Evolutionary conservation across 345 rosid species (phyloP), one percentile per base, ranked within the genome.

Genomic region (Pseudoturritis turrita): DNA sequence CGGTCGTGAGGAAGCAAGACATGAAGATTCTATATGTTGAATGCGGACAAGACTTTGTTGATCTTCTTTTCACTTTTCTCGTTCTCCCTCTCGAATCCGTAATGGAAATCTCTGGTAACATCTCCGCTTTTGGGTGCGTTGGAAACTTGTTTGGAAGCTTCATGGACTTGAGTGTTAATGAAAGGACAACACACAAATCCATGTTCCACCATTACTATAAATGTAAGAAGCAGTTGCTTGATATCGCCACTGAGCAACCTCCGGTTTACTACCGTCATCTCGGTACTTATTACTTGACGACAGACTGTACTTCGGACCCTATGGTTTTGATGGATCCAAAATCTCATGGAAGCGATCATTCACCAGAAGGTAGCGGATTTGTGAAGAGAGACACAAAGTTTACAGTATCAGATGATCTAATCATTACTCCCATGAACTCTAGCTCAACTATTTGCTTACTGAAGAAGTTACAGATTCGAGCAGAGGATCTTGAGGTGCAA

Each of bases 1-100:
- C 17, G 0, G 2, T 75, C 2, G 5, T 59, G 19, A 75, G 45
- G 63, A 68, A 40, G 10, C 45, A 35, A 0, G 56, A 63, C 50
- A 68, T 8, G 37, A 62, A 41, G 31, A 1, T 75, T 12, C 0
- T 51, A 1, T 51, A 39, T 36, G 58, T 49, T 22, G 58, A 65
- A 36, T 65, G 70, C 6, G 70, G 70, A 49, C 58, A 65, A 49
- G 70, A 65, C 54, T 63, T 63, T 45, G 68, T 63, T 45, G 43
- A 47, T 9, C 57, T 64, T 35, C 57, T 64, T 4, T 39, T 52
- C 49, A 35, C 58, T 10, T 70, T 46, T 35, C 65, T 70, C 0
- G 57, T 37, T 33, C 19, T 57, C 2, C 63, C 64, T 19, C 17
- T 68, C 2, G 64, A 44, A 15, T 68, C 11, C 18, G 0, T 66